A percentile compares a stretch with the other conserved stretches of the same genome.
Evolutionary conservation across 1,284 basidiomycete species (phyloP).

Genomic region (Singerocomus rubriflavus): DNA sequence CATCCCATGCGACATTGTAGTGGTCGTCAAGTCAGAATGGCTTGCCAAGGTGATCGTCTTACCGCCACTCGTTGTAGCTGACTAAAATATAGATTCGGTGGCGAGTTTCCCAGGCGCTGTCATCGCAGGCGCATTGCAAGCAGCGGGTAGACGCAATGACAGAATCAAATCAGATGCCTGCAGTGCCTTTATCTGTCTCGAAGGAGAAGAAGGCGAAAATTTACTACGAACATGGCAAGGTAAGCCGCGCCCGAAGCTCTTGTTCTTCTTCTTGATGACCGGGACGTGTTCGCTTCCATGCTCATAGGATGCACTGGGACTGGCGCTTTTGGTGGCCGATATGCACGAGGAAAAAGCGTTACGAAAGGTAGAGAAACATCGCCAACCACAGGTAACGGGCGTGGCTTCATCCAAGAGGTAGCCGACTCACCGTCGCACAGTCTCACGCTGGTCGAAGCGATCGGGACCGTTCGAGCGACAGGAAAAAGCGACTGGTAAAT

Average conservation of each 20-base stretch:
- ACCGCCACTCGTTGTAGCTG: constrained; percentile 18
- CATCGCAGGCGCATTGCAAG: constrained; percentile 14
- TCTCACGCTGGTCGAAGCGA: constrained; percentile 15
- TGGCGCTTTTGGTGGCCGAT: constrained; percentile 41
- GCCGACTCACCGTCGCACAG: constrained; percentile 20
- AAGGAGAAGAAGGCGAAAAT: constrained; percentile 29
- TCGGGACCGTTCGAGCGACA: constrained; percentile 11
- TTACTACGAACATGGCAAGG: constrained; percentile 34
- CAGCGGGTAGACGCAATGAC: constrained; percentile 20
- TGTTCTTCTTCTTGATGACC: constrained; percentile 20
- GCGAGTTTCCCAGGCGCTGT: constrained; percentile 12
- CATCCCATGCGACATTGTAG: constrained; percentile 6
- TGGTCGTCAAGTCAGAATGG: constrained; percentile 19
- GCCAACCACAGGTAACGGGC: constrained; percentile 33
- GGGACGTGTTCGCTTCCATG: constrained; percentile 18
- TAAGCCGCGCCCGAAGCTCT: constrained; percentile 18
- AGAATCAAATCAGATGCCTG: constrained; percentile 22
- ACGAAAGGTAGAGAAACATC: constrained; percentile 36
- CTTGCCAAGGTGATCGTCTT: constrained; percentile 22
- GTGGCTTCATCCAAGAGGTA: constrained; percentile 16
- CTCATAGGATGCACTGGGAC: constrained; percentile 39
- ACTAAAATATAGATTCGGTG: constrained; percentile 14
- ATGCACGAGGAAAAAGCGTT: constrained; percentile 39
- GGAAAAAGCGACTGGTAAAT: constrained; percentile 34
- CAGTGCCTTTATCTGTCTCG: constrained; percentile 24